These are phyloP conservation scores for Exutisphaerella laricina DNA, from an alignment of 2,329 filamentous ascomycete species.

Conservation along the genomic window DNA sequence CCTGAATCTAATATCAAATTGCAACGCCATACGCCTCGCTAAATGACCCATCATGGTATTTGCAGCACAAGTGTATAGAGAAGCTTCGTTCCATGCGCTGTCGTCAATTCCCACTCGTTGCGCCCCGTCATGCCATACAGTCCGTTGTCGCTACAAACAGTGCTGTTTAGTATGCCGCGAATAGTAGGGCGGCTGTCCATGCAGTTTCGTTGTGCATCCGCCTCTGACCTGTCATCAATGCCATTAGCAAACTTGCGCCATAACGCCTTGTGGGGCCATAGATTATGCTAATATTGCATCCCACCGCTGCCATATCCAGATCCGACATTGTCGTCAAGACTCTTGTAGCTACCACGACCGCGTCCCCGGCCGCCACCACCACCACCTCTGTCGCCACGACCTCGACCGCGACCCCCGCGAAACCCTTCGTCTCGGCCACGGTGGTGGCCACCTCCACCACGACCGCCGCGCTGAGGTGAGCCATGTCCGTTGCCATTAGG, in stretches of 20 bases:
- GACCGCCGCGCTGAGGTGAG: conserved; percentile 30
- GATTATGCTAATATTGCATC: conserved; percentile 32
- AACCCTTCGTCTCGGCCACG: conserved; percentile 22
- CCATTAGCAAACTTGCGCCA: conserved; percentile 2
- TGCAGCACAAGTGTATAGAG: not conserved
- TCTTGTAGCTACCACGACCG: conserved; percentile 35
- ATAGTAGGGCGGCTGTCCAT: not conserved
- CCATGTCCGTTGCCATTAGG: conserved; percentile 7
- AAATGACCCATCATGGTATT: not conserved
- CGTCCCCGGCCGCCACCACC: conserved; percentile 26
- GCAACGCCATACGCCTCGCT: conserved; percentile 1
- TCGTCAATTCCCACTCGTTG: not conserved
- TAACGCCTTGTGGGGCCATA: not conserved
- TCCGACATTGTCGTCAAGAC: conserved; percentile 40
- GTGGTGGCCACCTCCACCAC: conserved; percentile 39
- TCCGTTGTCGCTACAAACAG: not conserved
- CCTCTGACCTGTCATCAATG: conserved; percentile 3
- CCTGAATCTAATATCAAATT: not conserved
- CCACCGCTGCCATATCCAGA: conserved; percentile 31
- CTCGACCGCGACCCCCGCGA: conserved; percentile 20
- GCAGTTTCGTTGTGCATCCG: not conserved
- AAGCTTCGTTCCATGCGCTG: not conserved
- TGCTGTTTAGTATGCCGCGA: not conserved
- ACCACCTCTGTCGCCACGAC: conserved; percentile 24
- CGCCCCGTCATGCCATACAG: not conserved